Conservation (phyloP, 805 yeast species). For the Candida manassasensis region DNA sequence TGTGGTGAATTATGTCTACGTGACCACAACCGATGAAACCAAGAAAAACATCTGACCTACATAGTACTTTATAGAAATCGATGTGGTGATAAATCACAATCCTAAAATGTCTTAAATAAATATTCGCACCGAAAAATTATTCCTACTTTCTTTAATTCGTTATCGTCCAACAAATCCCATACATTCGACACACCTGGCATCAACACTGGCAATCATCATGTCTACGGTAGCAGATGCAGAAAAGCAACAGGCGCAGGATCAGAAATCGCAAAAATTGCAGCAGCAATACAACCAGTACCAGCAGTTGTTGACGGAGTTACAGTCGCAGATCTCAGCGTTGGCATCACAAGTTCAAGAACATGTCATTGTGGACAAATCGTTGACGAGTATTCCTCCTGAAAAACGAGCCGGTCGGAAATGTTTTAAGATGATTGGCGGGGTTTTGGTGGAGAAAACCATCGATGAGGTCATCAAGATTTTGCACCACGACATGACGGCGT, state of each 20-base stretch:
- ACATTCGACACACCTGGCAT: too few relatives aligned
- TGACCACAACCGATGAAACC: constrained; percentile 23
- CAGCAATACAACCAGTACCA: constrained; percentile 37
- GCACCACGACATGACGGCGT: constrained; percentile 18
- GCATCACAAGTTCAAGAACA: constrained; percentile 38
- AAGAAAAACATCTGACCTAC: constrained; percentile 23
- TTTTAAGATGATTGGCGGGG: constrained; percentile 92
- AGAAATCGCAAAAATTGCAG: constrained; percentile 39
- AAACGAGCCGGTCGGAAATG: constrained; percentile 59
- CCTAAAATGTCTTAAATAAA: too few relatives aligned
- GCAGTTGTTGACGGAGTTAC: constrained; percentile 34
- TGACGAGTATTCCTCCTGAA: constrained; percentile 29
- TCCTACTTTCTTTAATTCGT: not conserved
- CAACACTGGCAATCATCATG: too few relatives aligned
- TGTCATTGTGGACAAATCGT: constrained; percentile 36
- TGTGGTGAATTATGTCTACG: constrained; percentile 56
- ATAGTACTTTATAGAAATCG: too few relatives aligned
- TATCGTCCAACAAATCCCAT: too few relatives aligned
- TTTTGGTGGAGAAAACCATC: constrained; percentile 76
- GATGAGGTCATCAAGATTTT: constrained; percentile 54
- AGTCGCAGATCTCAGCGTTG: constrained; percentile 31
- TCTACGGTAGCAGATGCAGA: constrained; percentile 11
- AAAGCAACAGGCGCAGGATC: constrained; percentile 19
- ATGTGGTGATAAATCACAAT: too few relatives aligned
- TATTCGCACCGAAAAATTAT: too few relatives aligned